Evolutionary conservation across 441 rosid genomes (phyloP), one percentile per base, ranked within the genome.

Genomic region (Pelargonium citronellum): DNA sequence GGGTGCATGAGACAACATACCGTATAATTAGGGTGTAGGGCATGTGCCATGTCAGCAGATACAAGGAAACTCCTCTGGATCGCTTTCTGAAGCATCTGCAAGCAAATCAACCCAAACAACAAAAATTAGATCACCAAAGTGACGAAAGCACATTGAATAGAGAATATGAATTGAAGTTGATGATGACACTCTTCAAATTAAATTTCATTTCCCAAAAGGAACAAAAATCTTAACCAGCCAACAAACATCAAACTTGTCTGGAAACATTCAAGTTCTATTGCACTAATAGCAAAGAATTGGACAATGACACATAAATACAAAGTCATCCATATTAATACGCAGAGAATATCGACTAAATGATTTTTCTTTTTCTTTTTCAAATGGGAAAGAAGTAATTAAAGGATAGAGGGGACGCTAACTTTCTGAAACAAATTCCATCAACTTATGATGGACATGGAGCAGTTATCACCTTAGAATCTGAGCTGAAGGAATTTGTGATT

Each of bases 41-140:
- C 98, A 80, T 92, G 98, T 2, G 98, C 98, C 99, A 92, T 92
- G 80, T 95, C 98, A 67, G 99, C 96, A 17, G 98, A 91, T 16
- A 95, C 98, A 49, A 92, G 83, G 81, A 86, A 86, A 79, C 98
- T 95, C 84, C 68, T 89, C 75, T 91, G 98, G 66, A 87, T 84
- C 5, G 97, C 95, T 82, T 91, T 95, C 79, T 82, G 83, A 77
- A 87, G 85, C 79, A 88, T 77, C 99, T 92, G 89, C n/a, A 69
- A 74, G 62, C 61, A 53, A 73, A 53, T 9, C 15, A 73, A 74
- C 27, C 65, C 16, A 58, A 7, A 19, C 64, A 51, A 22, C 58
- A 55, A 27, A 22, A 63, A 63, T n/a, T 13, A 55, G 39, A 10
- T 68, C 55, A 46, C 15, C 0, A 47, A 34, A n/a, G 55, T 17